Base-by-base conservation (phyloP, 306 rosid species). In the Prinsepia uniflora region DNA sequence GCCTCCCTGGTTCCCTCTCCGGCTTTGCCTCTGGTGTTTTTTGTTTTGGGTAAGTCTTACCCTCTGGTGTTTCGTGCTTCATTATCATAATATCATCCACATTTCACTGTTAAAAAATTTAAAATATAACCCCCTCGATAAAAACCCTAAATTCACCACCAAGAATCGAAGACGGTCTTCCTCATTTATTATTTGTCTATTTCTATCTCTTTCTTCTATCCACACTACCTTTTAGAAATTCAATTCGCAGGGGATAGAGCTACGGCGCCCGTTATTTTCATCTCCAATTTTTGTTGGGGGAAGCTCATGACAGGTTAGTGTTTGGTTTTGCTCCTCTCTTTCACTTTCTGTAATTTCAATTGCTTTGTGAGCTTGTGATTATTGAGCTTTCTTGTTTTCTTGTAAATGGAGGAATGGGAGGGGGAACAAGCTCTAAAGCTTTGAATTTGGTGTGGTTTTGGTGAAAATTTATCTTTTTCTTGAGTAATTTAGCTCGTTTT, bases 91-190 rank as follows among this genome's bases (percentile, higher is more conserved):
- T 67, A 60, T 57, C 81, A 59, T 53, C 81, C 69, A 46, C 75
- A 56, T 20, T 10, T 18, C 44, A 8, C 74, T 0, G 74, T 56
- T 24, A 22, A 68, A 70, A 43, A 42, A 52, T 11, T 10, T 4
- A 50, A 52, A 39, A 10, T 8, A 8, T 3, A 39, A 63, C n/a
- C 58, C 61, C 72, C 61, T 69, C 36, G 41, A 55, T 66, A 77
- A 44, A 75, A 71, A 13, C 76, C 80, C 80, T 71, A 71, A 76
- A 66, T 71, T 77, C 66, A 77, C 72, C 79, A 10, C 5, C 57
- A 59, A 34, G 41, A 9, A 12, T 56, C 34, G 30, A 70, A 60
- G 19, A 39, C 64, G 43, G 53, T 70, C 39, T 17, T n/a, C 30
- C 68, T 3, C 39, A 52, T 10, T 44, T 53, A 14, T 40, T 50